Evolutionary conservation across 75 land plant genomes (phyloP).

Genomic region (Ceratopteris richardii): DNA sequence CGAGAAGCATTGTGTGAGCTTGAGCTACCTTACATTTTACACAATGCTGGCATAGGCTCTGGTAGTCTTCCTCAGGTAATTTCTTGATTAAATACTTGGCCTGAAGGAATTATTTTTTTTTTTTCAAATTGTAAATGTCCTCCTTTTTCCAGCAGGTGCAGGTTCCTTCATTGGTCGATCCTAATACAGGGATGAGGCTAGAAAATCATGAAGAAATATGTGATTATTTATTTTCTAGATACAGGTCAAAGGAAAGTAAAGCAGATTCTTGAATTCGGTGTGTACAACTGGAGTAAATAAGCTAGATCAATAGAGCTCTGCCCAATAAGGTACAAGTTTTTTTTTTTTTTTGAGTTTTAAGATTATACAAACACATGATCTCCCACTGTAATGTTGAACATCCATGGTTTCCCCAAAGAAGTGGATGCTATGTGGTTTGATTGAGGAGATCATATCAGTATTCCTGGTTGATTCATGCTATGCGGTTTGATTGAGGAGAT

Average conservation of each 20-base stretch:
- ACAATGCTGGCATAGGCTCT: constrained; percentile 76
- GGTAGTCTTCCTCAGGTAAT: constrained; percentile 10
- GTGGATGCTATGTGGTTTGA: too few species aligned
- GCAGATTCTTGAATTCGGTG: too few species aligned
- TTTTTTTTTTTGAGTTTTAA: too few species aligned
- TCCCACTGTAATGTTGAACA: too few species aligned
- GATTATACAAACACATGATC: too few species aligned
- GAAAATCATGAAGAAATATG: constrained; percentile 56
- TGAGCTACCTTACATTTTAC: constrained; percentile 80
- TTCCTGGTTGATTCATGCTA: too few species aligned
- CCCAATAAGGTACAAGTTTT: too few species aligned
- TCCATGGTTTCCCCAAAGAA: too few species aligned
- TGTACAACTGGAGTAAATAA: too few species aligned
- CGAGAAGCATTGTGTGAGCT: constrained; percentile 90
- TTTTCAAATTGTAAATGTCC: neutral
- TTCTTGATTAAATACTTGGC: constrained; percentile 62
- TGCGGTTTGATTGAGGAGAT: too few species aligned
- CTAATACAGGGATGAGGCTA: constrained; percentile 51
- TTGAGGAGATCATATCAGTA: too few species aligned
- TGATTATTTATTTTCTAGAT: constrained; percentile 42
- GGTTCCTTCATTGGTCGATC: constrained; percentile 81
- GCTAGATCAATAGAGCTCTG: too few species aligned
- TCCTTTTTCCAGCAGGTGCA: constrained; percentile 6
- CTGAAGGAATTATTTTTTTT: neutral
- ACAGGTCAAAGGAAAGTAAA: neutral